Base-by-base conservation (phyloP, 164 flowering plant species). In the Sextonia rubra region DNA sequence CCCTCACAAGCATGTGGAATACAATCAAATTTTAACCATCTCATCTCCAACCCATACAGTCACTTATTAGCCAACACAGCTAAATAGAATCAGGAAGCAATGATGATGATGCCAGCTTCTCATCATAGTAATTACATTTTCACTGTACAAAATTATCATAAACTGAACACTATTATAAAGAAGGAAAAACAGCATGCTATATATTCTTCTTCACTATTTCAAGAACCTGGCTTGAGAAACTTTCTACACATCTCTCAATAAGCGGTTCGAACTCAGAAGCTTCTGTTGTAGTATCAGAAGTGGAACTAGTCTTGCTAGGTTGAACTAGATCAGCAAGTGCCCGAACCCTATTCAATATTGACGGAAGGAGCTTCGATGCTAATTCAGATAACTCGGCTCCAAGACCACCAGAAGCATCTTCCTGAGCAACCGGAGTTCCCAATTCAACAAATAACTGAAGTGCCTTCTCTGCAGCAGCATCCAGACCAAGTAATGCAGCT, bases 381-480 rank as follows among this genome's bases (percentile, higher is more conserved):
- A 80, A 74, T 60, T 68, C 64, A 23, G 71, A 84, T 69, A 89
- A 66, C 24, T 78, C 76, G 67, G 77, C 70, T 69, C 60, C 75
- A 18, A 61, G 23, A 12, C 56, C 78, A 61, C 37, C 52, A 32
- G 76, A 44, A 27, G 47, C 5, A 37, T 79, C 76, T 72, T 76
- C 87, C 61, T 24, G 26, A 3, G 75, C 64, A 68, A 27, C 27
- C 69, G 69, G 62, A 47, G 37, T 52, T 48, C 29, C 72, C 73
- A 88, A 63, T 65, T 80, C 71, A 9, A 72, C 52, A 73, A 89
- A 82, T 70, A 81, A 74, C 73, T 79, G 74, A 37, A 84, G 70
- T 72, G 82, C 79, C 68, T 32, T 77, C 52, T 83, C 81, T 18
- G 86, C 83, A 26, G 88, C 88, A 63, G 73, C 60, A 70, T 86